phyloP scores from a whole-genome alignment of 169 alveolate genomes.

The Plasmodium billcollinsi region DNA sequence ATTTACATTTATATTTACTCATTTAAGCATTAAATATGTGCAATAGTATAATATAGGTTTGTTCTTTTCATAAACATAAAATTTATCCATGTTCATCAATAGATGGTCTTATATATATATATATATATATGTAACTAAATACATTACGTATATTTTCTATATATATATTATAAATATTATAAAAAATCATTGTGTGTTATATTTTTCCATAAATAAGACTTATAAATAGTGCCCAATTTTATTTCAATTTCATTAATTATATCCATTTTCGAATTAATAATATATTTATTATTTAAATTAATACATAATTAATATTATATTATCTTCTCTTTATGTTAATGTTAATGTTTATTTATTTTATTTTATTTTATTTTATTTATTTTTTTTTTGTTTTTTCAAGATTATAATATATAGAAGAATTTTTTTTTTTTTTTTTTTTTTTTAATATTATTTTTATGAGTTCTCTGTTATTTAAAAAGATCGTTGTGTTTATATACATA shows the following conservation, averaged over 20 bases:
- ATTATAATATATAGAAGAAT: background rate
- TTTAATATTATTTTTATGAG: conserved; percentile 7
- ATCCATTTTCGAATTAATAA: too few species aligned
- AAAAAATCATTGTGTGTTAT: background rate
- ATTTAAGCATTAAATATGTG: background rate
- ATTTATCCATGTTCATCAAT: too few species aligned
- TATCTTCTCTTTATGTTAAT: background rate
- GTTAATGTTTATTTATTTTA: background rate
- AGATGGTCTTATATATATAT: background rate
- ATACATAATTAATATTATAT: background rate
- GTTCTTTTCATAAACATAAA: too few species aligned
- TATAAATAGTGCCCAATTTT: conserved; percentile 12
- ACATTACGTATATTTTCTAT: conserved; percentile 2
- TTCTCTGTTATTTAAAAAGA: too few species aligned
- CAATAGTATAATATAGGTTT: too few species aligned
- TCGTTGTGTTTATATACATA: too few species aligned
- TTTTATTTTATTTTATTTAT: background rate
- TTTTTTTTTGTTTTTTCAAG: conserved; percentile 4
- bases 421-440: conserved; percentile 7
- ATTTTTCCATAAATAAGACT: background rate
- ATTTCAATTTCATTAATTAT: conserved; percentile 8
- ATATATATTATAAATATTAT: background rate
- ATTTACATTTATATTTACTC: background rate
- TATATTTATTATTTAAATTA: too few species aligned
- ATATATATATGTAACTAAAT: background rate